phyloP scores from a whole-genome alignment of 306 rosid genomes.

The Acacia melanoxylon region DNA sequence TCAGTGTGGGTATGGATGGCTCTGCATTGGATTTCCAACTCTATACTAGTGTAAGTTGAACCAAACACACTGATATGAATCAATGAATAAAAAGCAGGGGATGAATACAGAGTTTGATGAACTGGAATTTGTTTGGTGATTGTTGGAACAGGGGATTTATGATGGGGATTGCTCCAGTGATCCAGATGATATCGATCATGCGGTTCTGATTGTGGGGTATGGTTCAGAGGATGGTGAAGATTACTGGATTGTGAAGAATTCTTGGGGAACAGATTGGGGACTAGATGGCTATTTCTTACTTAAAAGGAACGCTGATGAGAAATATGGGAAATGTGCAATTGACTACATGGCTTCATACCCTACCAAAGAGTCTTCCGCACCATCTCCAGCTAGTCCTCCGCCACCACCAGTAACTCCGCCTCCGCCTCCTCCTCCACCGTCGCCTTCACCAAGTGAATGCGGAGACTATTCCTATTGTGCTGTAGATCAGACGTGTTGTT shows the following conservation, averaged over 20 bases:
- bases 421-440: constrained; percentile 52
- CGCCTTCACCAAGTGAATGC: constrained; percentile 72
- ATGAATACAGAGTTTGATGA: background rate
- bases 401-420: constrained; percentile 38
- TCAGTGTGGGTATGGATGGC: constrained; percentile 72
- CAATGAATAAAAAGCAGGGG: background rate
- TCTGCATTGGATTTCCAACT: constrained; percentile 70
- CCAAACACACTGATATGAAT: background rate
- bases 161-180: constrained; percentile 76
- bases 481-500: constrained; percentile 70
- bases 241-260: constrained; percentile 86
- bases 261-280: constrained; percentile 89
- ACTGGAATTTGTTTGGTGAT: background rate
- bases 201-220: constrained; percentile 68
- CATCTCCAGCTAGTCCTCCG: constrained; percentile 62
- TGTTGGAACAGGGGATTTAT: constrained; percentile 64
- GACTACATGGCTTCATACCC: constrained; percentile 79
- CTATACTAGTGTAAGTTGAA: constrained; percentile 61
- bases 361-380: constrained; percentile 61
- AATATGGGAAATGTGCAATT: constrained; percentile 74
- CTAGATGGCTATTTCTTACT: constrained; percentile 61
- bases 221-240: constrained; percentile 69
- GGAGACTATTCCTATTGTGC: constrained; percentile 69
- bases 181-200: constrained; percentile 77
- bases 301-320: constrained; percentile 56